Evolutionary conservation across 2,329 filamentous ascomycete species (phyloP), one percentile per base, ranked within the genome.

Genomic region (Capronia epimyces): DNA sequence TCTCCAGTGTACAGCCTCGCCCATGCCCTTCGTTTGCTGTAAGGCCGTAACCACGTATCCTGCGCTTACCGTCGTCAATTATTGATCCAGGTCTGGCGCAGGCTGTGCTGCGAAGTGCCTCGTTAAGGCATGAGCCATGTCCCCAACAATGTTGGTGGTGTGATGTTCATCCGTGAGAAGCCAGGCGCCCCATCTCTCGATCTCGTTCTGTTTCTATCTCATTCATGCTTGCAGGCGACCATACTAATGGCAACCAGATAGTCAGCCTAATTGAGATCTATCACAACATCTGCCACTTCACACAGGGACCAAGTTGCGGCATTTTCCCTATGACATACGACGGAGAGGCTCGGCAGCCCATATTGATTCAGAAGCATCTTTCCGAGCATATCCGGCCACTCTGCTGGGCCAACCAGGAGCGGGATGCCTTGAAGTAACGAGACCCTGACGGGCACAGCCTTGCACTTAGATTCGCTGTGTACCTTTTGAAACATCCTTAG

Each of bases 301-400:
- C n/a, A n/a, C n/a, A n/a, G n/a, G n/a, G n/a, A n/a, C n/a, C n/a
- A 34, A 7, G 16, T 37, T 37, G 39, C 39, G 39, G 39, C 20
- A 42, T 42, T 42, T 42, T 24, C 39, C 39, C 9, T 9, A 20
- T 32, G 10, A 44, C 25, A 32, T 32, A 16, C 31, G 41, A 44
- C 21, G 39, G 15, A n/a, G 39, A 25, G 39, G 39, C 39, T 42
- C 20, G 25, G 39, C 41, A 32, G 8, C 20, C 9, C 21, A 24
- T n/a, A 5, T 15, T 24, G 39, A 25, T 9, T 25, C 9, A 7
- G 24, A 27, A 37, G 40, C 32, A 15, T 15, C 29, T 20, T 46
- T 55, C 52, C 52, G 52, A 45, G 31, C 44, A 43, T 46, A 43
- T 56, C 53, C 53, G 53, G 34, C 24, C 24, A 24, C n/a, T 10